Evolutionary conservation across 2,329 filamentous ascomycete genomes (phyloP), one percentile per base, ranked within the genome.

Genomic region (Arthrobotrys pseudoclavata): DNA sequence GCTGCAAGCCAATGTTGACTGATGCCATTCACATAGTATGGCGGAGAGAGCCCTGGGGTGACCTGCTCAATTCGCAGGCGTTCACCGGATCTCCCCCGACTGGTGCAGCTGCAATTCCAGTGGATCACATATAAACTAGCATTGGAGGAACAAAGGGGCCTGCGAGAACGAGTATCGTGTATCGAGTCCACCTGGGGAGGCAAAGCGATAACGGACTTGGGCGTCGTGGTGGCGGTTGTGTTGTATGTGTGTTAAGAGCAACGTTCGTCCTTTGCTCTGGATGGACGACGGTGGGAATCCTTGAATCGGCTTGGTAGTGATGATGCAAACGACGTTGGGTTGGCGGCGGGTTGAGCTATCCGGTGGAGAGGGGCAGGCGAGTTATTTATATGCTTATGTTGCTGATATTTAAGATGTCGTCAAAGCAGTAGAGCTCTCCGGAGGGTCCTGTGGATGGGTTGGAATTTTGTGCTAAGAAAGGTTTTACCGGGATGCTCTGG

Each of bases 331-430:
- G 31, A 55, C 15, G 31, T 42, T 42, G 6, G 42, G 31, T 34
- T 61, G 29, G 60, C 50, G 63, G 64, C 47, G n/a, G 37, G n/a
- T 66, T 22, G 64, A 42, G 29, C 20, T 52, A 52, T 37, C 45
- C 40, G 64, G 66, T 34, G 57, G 64, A 61, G 72, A 66, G 66
- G 72, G 70, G 50, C 72, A 69, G 70, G 66, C 72, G 64, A 76
- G 72, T 61, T 76, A 76, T 69, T 69, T 76, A 76, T 76, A 67
- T 52, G 60, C 69, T 40, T 57, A 24, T 60, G 61, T 34, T 60
- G 60, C 60, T 57, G 18, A 60, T 64, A 62, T 62, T 50, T 72
- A 66, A 62, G 60, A 57, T 72, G 55, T 72, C 48, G 69, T 66
- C 20, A 50, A 26, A 64, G 37, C 20, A 62, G 47, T 71, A 63